Percentiles rank a stretch among this genome's conserved stretches.
Conservation (phyloP, 2,329 filamentous ascomycete species). For the Claviceps maximensis region DNA sequence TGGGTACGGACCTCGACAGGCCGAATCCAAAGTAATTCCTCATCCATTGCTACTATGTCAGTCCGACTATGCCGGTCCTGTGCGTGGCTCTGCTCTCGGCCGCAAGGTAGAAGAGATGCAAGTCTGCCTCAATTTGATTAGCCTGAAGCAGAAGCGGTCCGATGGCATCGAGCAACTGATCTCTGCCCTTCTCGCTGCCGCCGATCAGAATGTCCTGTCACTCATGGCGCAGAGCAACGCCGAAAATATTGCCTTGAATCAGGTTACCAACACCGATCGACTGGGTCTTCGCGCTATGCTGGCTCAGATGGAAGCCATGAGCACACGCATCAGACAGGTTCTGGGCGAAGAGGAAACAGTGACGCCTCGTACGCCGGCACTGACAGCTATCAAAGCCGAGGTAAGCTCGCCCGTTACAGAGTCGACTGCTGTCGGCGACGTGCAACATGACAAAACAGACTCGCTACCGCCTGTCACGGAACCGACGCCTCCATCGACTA, state of each 20-base stretch:
- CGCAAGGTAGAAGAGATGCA: constrained; percentile 49
- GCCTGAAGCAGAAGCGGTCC: constrained; percentile 37
- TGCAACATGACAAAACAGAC: constrained; percentile 17
- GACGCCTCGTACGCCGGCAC: constrained; percentile 7
- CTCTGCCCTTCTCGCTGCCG: constrained; percentile 40
- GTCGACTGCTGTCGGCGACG: constrained; percentile 7
- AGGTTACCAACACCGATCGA: constrained; percentile 29
- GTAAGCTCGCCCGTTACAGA: constrained; percentile 16
- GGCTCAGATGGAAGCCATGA: constrained; percentile 32
- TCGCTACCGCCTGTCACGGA: constrained; percentile 20
- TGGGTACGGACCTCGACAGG: constrained; percentile 21
- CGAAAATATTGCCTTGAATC: constrained; percentile 25
- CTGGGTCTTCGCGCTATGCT: constrained; percentile 35
- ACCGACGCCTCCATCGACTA: constrained; percentile 26
- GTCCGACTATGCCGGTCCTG: constrained; percentile 8
- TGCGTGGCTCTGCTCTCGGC: constrained; percentile 23
- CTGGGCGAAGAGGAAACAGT: constrained; percentile 18
- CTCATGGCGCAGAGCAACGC: constrained; percentile 36
- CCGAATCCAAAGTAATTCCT: constrained; percentile 19
- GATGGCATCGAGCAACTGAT: constrained; percentile 41
- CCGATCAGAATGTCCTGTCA: constrained; percentile 30
- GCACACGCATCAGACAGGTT: constrained; percentile 26
- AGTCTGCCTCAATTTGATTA: constrained; percentile 49
- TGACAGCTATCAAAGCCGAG: constrained; percentile 11
- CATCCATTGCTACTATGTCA: constrained; percentile 13